Percentiles rank a stretch among this genome's conserved stretches.
Evolutionary conservation across 2,329 filamentous ascomycete genomes (phyloP).

Genomic region (Leptosphaerulina australis): DNA sequence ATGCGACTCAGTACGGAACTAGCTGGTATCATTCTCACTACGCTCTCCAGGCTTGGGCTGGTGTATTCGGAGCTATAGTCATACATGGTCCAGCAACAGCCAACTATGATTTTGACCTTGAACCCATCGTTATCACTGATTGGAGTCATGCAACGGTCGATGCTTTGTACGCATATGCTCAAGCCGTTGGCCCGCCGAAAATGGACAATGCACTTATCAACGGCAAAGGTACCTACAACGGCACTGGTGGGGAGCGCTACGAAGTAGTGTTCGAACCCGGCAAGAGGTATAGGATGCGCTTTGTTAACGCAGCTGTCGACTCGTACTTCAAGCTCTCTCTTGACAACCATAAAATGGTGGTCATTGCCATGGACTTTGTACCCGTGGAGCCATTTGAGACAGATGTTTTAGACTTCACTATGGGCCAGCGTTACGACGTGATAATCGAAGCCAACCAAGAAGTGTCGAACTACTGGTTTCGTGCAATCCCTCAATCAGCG

Average conservation of each 20-base stretch:
- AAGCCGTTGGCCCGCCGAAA: slow-evolving; percentile 11
- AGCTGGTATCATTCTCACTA: slow-evolving; percentile 68
- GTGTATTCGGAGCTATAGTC: slow-evolving; percentile 44
- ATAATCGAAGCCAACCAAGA: slow-evolving; percentile 33
- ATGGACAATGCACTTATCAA: slow-evolving; percentile 31
- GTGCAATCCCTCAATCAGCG: slow-evolving; percentile 23
- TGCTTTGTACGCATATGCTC: slow-evolving; percentile 31
- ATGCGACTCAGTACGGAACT: slow-evolving; percentile 61
- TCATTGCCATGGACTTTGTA: slow-evolving; percentile 49
- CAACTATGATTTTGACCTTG: slow-evolving; percentile 49
- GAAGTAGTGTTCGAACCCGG: slow-evolving; percentile 34
- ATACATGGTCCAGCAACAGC: slow-evolving; percentile 49
- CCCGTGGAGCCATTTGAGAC: slow-evolving; percentile 47
- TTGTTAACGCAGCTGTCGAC: slow-evolving; percentile 49
- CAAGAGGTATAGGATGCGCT: slow-evolving; percentile 45
- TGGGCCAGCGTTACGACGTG: slow-evolving; percentile 41
- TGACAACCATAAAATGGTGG: slow-evolving; percentile 46
- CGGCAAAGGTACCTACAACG: slow-evolving; percentile 18
- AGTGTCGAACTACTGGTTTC: slow-evolving; percentile 33
- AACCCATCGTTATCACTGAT: slow-evolving; percentile 41
- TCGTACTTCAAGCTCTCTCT: slow-evolving; percentile 47
- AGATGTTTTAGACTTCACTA: slow-evolving; percentile 35
- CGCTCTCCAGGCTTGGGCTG: slow-evolving; percentile 54
- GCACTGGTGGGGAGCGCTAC: slow-evolving; percentile 30
- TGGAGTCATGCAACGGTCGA: slow-evolving; percentile 47